A percentile compares a stretch with the other conserved stretches of the same genome.
Conservation (phyloP, 441 rosid genomes). For the Gossypium aridum region DNA sequence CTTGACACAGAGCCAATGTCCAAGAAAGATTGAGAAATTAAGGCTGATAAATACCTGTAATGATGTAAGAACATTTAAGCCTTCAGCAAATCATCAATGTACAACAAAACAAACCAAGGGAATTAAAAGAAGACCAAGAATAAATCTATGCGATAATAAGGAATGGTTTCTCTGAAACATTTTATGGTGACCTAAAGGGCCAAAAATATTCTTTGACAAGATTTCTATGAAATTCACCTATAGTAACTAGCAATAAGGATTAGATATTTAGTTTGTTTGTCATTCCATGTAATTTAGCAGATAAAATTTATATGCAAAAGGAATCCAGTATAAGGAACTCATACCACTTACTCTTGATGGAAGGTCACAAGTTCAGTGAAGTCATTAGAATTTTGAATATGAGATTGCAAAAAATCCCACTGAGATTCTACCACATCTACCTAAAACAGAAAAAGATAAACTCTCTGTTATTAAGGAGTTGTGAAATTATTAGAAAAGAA, state of each 20-base stretch:
- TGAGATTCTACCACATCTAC: conserved; percentile 98
- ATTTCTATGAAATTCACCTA: background rate
- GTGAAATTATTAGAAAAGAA: background rate
- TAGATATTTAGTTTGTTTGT: background rate
- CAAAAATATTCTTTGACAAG: background rate
- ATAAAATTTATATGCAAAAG: background rate
- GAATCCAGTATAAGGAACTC: conserved; percentile 8
- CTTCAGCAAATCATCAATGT: background rate
- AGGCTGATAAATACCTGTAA: conserved; percentile 83
- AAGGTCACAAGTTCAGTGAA: conserved; percentile 89
- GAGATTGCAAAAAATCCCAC: conserved; percentile 89
- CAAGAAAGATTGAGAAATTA: conserved; percentile 90
- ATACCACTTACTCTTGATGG: conserved; percentile 82
- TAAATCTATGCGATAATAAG: background rate
- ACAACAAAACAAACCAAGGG: background rate
- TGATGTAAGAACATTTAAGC: conserved; percentile 13
- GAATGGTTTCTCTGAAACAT: background rate
- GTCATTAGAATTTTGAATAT: conserved; percentile 78
- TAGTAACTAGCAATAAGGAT: background rate
- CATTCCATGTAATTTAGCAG: background rate
- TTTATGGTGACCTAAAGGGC: background rate
- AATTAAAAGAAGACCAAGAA: background rate
- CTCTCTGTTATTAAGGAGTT: background rate
- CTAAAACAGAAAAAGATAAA: conserved; percentile 29
- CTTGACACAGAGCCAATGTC: conserved; percentile 96